Base-by-base conservation (phyloP, 1,139 yeast genomes). In the Diutina pseudorugosa region DNA sequence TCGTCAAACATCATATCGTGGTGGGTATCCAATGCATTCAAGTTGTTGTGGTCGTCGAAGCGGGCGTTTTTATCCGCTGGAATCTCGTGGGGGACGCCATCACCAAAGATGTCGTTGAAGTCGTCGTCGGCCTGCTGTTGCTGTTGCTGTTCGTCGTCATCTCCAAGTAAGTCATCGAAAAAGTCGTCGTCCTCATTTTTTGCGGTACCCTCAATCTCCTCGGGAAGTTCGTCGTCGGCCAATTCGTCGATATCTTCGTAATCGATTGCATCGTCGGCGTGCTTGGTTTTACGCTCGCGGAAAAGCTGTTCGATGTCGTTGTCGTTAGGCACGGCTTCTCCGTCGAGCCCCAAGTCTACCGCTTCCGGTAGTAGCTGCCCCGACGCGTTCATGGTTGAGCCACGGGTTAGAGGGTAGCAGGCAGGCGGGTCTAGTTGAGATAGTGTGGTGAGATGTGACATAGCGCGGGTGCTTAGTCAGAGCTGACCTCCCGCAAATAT, bases 231-330 rank as follows among this genome's bases (percentile, higher is more conserved):
- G 21, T 80, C 88, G 53, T 89, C 96, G 0, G 98, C 98, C 54
- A 93, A 72, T 65, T 91, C 97, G 59, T 91, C 98, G 58, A 88
- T 95, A 63, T 89, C 96, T 61, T 89, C 97, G 64, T 87, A 93
- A 66, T 93, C 98, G 48, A 90, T 72, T n/a, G 98, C 98, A 64
- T 91, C 93, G 4, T 82, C 96, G 1, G 94, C 93, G 65, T 91
- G 98, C 54, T 76, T 65, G 0, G 83, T 79, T 16, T 25, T 27
- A 11, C 41, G 36, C 41, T 45, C 49, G 3, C 49, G 36, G 21
- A 45, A 45, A 21, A 45, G 36, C 21, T 14, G 16, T 18, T 45
- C 49, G 21, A 45, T 45, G 20, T 45, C 49, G 18, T 25, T n/a
- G 21, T 45, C 49, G 23, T 45, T 27, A 16, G 49, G 49, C 30